Evolutionary conservation across 164 flowering plant genomes (phyloP).

Genomic region (Magnolia sinica): DNA sequence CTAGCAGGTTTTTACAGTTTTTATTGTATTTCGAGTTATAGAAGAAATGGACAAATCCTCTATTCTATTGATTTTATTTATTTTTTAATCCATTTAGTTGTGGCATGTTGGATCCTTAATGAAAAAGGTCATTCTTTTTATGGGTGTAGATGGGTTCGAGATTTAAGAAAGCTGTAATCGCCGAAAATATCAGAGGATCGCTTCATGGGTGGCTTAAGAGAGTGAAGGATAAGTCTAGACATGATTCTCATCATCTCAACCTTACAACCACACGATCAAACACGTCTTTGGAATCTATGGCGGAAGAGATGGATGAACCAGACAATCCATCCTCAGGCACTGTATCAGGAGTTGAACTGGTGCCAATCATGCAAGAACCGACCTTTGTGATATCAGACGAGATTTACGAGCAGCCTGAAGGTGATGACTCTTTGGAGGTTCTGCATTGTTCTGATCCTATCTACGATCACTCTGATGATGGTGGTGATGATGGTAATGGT

Average conservation of each 20-base stretch:
- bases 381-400: not conserved
- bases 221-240: conserved; percentile 36
- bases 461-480: conserved; percentile 5
- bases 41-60: not conserved
- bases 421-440: conserved; percentile 1
- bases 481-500: not conserved
- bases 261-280: conserved; percentile 26
- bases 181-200: conserved; percentile 58
- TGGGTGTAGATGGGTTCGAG: conserved; percentile 73
- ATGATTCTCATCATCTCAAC: conserved; percentile 7
- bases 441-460: conserved; percentile 10
- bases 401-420: conserved; percentile 8
- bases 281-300: conserved; percentile 27
- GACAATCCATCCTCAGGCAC: not conserved
- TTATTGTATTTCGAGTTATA: not conserved
- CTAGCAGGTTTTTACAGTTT: too few relatives aligned
- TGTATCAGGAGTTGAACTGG: conserved; percentile 20
- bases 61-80: not conserved
- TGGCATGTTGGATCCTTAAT: not conserved
- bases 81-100: not conserved
- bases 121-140: not conserved
- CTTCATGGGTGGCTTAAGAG: conserved; percentile 63
- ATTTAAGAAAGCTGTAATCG: conserved; percentile 59
- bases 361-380: not conserved
- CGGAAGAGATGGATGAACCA: conserved; percentile 13